Conservation (phyloP, 768 basidiomycete genomes). For the Agaricus subrufescens region DNA sequence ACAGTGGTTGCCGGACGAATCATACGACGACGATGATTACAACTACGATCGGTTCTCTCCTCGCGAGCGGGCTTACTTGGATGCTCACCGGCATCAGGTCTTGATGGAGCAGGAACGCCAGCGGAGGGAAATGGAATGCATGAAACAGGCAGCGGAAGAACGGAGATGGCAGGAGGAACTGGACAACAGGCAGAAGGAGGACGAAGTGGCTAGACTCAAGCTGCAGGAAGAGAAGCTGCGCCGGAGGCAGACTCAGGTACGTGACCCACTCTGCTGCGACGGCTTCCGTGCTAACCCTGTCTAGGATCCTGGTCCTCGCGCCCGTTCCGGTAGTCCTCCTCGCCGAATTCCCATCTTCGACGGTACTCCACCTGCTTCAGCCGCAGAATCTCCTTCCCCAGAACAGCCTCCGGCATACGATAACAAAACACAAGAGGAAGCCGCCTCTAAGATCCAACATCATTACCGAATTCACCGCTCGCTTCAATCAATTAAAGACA, state of each 20-base stretch:
- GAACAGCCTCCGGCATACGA: conserved; percentile 17
- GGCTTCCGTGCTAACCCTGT: background rate
- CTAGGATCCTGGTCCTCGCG: background rate
- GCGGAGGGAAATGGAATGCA: conserved; percentile 15
- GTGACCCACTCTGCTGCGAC: too few relatives aligned
- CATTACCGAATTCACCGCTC: conserved; percentile 41
- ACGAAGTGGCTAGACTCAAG: conserved; percentile 14
- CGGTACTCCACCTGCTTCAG: background rate
- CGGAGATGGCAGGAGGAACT: conserved; percentile 12
- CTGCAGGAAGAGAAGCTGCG: conserved; percentile 16
- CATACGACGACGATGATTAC: conserved; percentile 25
- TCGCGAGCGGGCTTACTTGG: conserved; percentile 28
- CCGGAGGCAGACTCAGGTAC: conserved; percentile 12
- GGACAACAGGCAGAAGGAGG: conserved; percentile 17
- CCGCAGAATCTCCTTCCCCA: conserved; percentile 6
- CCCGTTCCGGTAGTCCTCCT: background rate
- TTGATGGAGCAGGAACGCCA: conserved; percentile 18
- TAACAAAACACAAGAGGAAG: conserved; percentile 28
- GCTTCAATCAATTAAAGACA: conserved; percentile 31
- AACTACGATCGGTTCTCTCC: conserved; percentile 21
- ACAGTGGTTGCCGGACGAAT: conserved; percentile 37
- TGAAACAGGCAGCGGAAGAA: conserved; percentile 16
- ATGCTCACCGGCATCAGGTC: conserved; percentile 24
- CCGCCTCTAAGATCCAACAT: conserved; percentile 44
- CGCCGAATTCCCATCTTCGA: background rate